A percentile compares a stretch with the other conserved stretches of the same genome.
Evolutionary conservation across 2,329 filamentous ascomycete species (phyloP).

Genomic region (Fusarium pilosicola): DNA sequence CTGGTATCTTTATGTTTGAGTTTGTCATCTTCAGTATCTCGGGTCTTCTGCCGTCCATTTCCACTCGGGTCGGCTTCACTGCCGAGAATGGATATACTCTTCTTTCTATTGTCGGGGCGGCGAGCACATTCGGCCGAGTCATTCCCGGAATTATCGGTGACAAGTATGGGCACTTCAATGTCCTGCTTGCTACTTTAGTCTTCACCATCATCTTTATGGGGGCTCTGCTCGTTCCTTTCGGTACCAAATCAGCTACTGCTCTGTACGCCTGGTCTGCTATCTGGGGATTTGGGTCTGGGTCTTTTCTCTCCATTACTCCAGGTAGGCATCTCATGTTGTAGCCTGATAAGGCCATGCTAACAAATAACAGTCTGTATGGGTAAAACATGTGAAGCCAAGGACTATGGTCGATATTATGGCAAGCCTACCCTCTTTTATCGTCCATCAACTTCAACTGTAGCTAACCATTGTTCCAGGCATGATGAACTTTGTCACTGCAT

Average conservation of each 20-base stretch:
- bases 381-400: conserved; percentile 56
- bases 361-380: conserved; percentile 53
- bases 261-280: conserved; percentile 57
- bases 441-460: not conserved
- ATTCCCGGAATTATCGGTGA: conserved; percentile 57
- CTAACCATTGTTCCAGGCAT: conserved; percentile 49
- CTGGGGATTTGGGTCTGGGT: conserved; percentile 61
- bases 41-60: conserved; percentile 58
- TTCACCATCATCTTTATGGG: conserved; percentile 55
- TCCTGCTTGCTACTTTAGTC: conserved; percentile 31
- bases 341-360: not conserved
- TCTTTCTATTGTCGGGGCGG: conserved; percentile 56
- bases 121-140: conserved; percentile 55
- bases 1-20: conserved; percentile 57
- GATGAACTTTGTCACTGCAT: conserved; percentile 57
- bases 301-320: conserved; percentile 56
- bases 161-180: conserved; percentile 56
- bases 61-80: conserved; percentile 48
- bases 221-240: conserved; percentile 57
- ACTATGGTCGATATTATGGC: conserved; percentile 57
- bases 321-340: conserved; percentile 15
- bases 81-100: conserved; percentile 55
- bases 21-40: conserved; percentile 60
- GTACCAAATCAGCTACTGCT: conserved; percentile 49
- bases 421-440: not conserved